These are phyloP conservation scores for Nicotiana sylvestris DNA, from an alignment of 257 asterid genomes.

Conservation along the genomic window DNA sequence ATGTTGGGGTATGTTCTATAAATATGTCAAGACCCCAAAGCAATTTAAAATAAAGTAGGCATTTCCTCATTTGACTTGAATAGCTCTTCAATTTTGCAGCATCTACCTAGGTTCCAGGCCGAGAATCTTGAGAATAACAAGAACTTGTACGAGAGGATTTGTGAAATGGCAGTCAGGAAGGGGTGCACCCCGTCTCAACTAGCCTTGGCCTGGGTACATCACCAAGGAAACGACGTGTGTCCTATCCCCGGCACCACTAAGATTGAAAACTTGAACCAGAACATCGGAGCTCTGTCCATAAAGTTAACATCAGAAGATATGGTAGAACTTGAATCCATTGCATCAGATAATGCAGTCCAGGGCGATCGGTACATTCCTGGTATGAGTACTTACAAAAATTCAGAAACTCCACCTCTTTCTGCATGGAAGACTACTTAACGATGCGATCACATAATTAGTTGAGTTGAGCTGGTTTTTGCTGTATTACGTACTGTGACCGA, in stretches of 20 bases:
- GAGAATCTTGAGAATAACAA: constrained; percentile 42
- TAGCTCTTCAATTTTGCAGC: constrained; percentile 13
- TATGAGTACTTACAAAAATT: background rate
- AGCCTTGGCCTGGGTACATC: constrained; percentile 60
- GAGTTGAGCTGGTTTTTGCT: too few relatives aligned
- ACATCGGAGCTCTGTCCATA: constrained; percentile 29
- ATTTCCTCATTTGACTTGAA: background rate
- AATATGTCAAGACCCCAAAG: background rate
- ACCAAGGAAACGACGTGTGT: constrained; percentile 45
- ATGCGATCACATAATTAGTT: background rate
- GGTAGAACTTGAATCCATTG: constrained; percentile 35
- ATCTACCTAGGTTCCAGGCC: constrained; percentile 34
- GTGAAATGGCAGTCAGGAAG: constrained; percentile 29
- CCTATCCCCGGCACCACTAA: constrained; percentile 52
- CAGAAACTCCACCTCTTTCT: constrained; percentile 34
- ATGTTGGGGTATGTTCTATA: background rate
- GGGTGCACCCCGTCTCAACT: constrained; percentile 52
- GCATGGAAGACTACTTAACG: constrained; percentile 20
- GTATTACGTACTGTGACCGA: too few relatives aligned
- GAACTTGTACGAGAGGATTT: constrained; percentile 27
- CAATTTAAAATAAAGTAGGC: background rate
- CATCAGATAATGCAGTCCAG: constrained; percentile 23
- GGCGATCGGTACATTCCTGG: constrained; percentile 20
- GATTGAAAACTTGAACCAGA: constrained; percentile 31
- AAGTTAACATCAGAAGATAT: constrained; percentile 25